Base-by-base conservation (phyloP, 495 filamentous ascomycete species). In the Stereocaulon alpinum region DNA sequence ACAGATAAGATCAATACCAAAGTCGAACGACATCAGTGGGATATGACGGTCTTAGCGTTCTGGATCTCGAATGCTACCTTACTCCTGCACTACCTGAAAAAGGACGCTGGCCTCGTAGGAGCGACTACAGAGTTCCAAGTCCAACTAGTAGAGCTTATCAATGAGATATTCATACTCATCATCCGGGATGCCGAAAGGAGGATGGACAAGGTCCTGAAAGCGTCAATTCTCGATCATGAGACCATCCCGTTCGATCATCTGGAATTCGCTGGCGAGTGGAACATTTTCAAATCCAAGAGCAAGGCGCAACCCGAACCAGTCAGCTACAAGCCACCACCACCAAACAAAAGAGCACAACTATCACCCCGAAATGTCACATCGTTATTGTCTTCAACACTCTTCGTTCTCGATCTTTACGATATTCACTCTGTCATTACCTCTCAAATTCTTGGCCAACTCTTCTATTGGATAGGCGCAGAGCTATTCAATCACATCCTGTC, bases 141-240 rank as follows among this genome's bases (percentile, higher is more conserved):
- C 43, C 91, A 97, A 62, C 80, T 99, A 56, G 87, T 91, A 5
- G 93, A 99, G 72, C 77, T 97, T 37, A 89, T 97, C 70, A 96
- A 97, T 66, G 93, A 99, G 69, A 97, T 99, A 34, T 99, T 96
- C 69, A 93, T 97, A 62, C 79, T 97, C n/a, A 95, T 99, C 63
- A 95, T 96, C 61, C 78, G 93, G 64, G 93, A 99, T 69, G 93
- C 93, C n/a, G 94, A 99, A 72, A 80, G 93, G 61, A 83, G 93
- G 44, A 90, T 99, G 79, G 94, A 99, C 72, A 96, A 95, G 71
- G 87, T 94, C 30, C 72, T 99, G 51, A 93, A 96, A 69, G 75
- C 80, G 43, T 89, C 91, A 15, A 93, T 99, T 85, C 79, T 99
- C 49, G 92, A 97, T 64, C 94, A 97, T 69, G 93, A 99, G 73